phyloP scores from a whole-genome alignment of 108 stramenopile species.

The Cyclotella sp. region DNA sequence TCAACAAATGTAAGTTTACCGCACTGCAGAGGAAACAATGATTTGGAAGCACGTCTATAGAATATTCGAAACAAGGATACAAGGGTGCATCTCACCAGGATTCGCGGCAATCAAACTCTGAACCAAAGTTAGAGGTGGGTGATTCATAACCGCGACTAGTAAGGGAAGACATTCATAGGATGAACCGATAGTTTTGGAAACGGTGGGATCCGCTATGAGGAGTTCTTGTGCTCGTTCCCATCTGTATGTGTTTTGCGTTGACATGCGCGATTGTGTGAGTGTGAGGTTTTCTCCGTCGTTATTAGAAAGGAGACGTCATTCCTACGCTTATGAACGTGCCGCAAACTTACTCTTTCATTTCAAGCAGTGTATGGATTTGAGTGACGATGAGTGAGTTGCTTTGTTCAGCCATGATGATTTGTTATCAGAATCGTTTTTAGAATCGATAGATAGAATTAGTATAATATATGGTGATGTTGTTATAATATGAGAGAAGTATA shows the following conservation, averaged over 20 bases:
- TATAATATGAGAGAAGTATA: background rate
- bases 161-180: constrained; percentile 47
- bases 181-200: constrained; percentile 35
- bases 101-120: constrained; percentile 55
- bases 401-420: constrained; percentile 6
- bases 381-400: constrained; percentile 31
- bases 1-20: background rate
- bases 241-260: constrained; percentile 6
- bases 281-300: background rate
- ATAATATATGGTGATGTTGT: background rate
- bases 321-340: no score
- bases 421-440: background rate
- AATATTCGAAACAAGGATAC: background rate
- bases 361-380: constrained; percentile 43
- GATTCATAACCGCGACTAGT: constrained; percentile 51
- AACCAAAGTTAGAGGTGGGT: constrained; percentile 49
- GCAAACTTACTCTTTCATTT: constrained; percentile 36
- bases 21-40: no score
- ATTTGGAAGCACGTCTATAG: no score
- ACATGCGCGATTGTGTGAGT: background rate
- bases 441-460: background rate
- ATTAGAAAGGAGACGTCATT: background rate
- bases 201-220: constrained; percentile 42
- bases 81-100: constrained; percentile 29
- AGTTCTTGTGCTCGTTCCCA: constrained; percentile 51